Evolutionary conservation across 164 flowering plant species (phyloP).

Genomic region (Kalanchoe fedtschenkoi): DNA sequence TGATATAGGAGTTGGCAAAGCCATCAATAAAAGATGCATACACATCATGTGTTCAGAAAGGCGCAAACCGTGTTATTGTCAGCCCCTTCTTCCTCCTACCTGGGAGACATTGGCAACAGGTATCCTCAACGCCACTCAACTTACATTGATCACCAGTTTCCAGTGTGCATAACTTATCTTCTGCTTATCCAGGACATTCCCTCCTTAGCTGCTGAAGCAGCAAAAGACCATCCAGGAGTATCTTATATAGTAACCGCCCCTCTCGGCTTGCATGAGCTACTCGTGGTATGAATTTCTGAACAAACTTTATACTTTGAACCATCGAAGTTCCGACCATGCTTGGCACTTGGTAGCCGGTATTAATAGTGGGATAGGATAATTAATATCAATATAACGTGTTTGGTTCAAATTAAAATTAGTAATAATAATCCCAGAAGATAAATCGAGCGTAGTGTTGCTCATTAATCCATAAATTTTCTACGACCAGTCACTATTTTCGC

Average conservation of each 20-base stretch:
- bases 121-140: constrained; percentile 10
- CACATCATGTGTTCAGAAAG: constrained; percentile 56
- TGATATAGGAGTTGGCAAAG: constrained; percentile 67
- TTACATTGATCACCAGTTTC: background rate
- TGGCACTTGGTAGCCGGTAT: too few relatives aligned
- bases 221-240: constrained; percentile 66
- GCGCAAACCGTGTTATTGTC: constrained; percentile 67
- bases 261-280: constrained; percentile 68
- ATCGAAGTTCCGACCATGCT: too few relatives aligned
- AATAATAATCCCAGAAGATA: too few relatives aligned
- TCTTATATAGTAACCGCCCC: constrained; percentile 80
- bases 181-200: constrained; percentile 65
- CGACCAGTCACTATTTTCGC: too few relatives aligned
- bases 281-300: constrained; percentile 47
- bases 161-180: background rate
- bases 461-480: background rate
- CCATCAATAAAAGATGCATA: constrained; percentile 82
- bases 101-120: constrained; percentile 95
- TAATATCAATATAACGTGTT: too few relatives aligned
- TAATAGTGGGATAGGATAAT: too few relatives aligned
- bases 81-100: constrained; percentile 95
- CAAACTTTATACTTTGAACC: too few relatives aligned
- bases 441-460: too few relatives aligned
- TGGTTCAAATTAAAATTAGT: too few relatives aligned
- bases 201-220: constrained; percentile 82